These are phyloP conservation scores for Thymus quinquecostatus DNA, from an alignment of 257 asterid genomes.

Conservation along the genomic window DNA sequence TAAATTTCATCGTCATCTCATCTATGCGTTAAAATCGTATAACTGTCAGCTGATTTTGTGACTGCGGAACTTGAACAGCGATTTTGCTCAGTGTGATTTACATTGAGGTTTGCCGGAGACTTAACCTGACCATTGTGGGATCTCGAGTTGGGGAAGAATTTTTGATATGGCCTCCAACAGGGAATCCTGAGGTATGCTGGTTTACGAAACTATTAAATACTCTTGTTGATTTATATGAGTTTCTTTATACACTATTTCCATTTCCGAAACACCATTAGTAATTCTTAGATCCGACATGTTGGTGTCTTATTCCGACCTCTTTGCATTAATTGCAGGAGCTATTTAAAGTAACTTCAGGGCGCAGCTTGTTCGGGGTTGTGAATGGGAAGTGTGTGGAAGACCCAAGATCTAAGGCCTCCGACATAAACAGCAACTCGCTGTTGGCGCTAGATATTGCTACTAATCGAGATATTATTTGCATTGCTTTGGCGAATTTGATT, in stretches of 20 bases:
- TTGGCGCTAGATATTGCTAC: slow-evolving; percentile 85
- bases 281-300: not conserved
- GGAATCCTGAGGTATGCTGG: slow-evolving; percentile 83
- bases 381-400: slow-evolving; percentile 94
- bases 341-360: slow-evolving; percentile 82
- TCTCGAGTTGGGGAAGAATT: slow-evolving; percentile 99
- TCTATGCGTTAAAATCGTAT: not conserved
- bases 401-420: slow-evolving; percentile 90
- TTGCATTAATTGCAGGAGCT: slow-evolving; percentile 59
- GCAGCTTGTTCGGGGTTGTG: slow-evolving; percentile 77
- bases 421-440: slow-evolving; percentile 78
- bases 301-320: slow-evolving; percentile 20
- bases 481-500: slow-evolving; percentile 91
- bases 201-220: slow-evolving; percentile 12
- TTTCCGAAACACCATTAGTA: not conserved
- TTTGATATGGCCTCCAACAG: slow-evolving; percentile 93
- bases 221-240: not conserved
- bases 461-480: slow-evolving; percentile 83
- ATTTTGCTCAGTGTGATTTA: slow-evolving; percentile 91
- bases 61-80: slow-evolving; percentile 51
- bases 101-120: slow-evolving; percentile 94
- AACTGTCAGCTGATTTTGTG: slow-evolving; percentile 24
- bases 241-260: not conserved
- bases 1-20: not conserved
- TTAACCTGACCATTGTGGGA: slow-evolving; percentile 86